These are phyloP conservation scores for Pisolithus marmoratus DNA, from an alignment of 768 basidiomycete species.

Conservation along the genomic window DNA sequence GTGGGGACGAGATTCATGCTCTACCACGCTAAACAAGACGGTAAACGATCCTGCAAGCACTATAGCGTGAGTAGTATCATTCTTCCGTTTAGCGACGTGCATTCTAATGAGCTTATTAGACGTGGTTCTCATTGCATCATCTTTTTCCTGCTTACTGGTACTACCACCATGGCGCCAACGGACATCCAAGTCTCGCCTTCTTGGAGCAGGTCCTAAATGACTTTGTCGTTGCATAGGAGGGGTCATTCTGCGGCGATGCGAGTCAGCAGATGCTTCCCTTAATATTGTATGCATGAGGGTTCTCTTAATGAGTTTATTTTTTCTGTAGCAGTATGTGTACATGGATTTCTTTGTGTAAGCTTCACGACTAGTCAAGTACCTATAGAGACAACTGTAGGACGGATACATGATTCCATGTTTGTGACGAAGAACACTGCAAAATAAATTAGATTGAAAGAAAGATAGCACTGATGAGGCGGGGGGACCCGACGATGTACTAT, in stretches of 20 bases:
- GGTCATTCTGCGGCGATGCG: no score
- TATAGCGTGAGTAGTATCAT: conserved; percentile 28
- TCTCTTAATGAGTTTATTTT: no score
- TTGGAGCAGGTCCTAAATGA: conserved; percentile 4
- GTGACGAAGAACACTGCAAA: no score
- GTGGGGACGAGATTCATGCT: conserved; percentile 31
- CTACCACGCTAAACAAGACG: conserved; percentile 22
- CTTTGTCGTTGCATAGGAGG: not conserved
- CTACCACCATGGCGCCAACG: conserved; percentile 18
- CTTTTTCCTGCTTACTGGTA: conserved; percentile 34
- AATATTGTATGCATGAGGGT: not conserved
- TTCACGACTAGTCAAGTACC: no score
- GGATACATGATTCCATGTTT: no score
- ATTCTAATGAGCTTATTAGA: conserved; percentile 6
- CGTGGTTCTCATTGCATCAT: conserved; percentile 33
- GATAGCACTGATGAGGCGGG: no score
- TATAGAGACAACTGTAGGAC: no score
- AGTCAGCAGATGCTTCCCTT: not conserved
- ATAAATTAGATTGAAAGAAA: no score
- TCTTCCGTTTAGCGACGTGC: not conserved
- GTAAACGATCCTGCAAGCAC: conserved; percentile 32
- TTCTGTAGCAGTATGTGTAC: no score
- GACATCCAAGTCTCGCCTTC: conserved; percentile 12
- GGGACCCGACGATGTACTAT: conserved; percentile 1
- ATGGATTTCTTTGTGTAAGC: no score